phyloP scores from a whole-genome alignment of 2,329 filamentous ascomycete genomes.

The Claviceps sorghi region DNA sequence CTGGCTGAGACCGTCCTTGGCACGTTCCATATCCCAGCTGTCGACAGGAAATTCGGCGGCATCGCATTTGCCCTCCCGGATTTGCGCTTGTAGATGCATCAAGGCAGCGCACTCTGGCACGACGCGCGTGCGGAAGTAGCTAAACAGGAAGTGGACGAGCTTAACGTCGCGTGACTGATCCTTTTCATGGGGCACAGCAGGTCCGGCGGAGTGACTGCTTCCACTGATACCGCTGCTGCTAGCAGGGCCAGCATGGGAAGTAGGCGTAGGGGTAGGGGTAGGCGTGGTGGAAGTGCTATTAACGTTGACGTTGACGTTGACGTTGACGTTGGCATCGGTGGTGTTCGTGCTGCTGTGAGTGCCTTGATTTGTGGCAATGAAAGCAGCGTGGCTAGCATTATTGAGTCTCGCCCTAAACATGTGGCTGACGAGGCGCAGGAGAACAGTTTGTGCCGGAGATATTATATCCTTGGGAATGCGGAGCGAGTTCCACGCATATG shows the following conservation, averaged over 20 bases:
- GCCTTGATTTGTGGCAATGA: constrained; percentile 8
- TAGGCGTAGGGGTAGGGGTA: neutral
- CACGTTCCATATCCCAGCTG: constrained; percentile 93
- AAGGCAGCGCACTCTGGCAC: constrained; percentile 90
- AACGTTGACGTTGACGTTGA: too few relatives aligned
- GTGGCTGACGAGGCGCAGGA: constrained; percentile 79
- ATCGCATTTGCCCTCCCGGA: constrained; percentile 59
- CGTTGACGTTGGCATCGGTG: constrained; percentile 8
- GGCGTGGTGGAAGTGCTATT: neutral
- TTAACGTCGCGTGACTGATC: constrained; percentile 43
- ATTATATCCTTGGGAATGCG: constrained; percentile 92
- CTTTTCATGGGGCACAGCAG: constrained; percentile 23
- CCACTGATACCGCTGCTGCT: constrained; percentile 17
- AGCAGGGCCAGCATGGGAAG: neutral
- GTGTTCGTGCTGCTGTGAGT: constrained; percentile 22
- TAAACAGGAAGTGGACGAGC: constrained; percentile 78
- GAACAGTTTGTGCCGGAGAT: constrained; percentile 83
- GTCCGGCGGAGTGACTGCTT: constrained; percentile 16
- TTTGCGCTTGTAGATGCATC: constrained; percentile 85
- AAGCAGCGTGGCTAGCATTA: constrained; percentile 16
- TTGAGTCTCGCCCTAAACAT: constrained; percentile 53
- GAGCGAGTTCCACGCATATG: constrained; percentile 83
- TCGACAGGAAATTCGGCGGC: constrained; percentile 86
- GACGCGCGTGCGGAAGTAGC: constrained; percentile 80
- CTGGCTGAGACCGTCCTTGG: constrained; percentile 87